Conservation (phyloP, 2,329 filamentous ascomycete genomes). For the Pseudonectria buxi region DNA sequence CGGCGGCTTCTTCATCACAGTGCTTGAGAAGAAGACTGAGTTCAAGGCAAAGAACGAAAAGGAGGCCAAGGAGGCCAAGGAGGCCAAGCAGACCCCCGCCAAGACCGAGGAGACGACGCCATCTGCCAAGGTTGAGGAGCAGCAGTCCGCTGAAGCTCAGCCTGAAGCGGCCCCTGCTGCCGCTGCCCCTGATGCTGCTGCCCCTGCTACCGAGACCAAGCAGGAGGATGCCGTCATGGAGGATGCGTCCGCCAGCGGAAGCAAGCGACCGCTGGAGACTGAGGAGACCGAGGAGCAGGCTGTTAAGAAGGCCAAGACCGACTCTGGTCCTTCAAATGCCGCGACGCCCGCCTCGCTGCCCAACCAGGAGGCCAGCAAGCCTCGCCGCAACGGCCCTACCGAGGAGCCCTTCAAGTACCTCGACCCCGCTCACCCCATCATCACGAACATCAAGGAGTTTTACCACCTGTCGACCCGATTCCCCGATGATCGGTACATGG, state of each 20-base stretch:
- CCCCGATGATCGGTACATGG: conserved; percentile 87
- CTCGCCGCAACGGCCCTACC: conserved; percentile 46
- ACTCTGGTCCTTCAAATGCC: conserved; percentile 10
- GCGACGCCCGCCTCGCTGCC: conserved; percentile 18
- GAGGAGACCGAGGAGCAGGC: conserved; percentile 32
- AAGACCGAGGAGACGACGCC: conserved; percentile 13
- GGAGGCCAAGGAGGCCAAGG: conserved; percentile 44
- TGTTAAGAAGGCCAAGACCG: conserved; percentile 35
- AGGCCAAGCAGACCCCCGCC: conserved; percentile 31
- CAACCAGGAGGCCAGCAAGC: conserved; percentile 25
- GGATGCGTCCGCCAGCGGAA: conserved; percentile 25
- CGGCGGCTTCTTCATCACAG: conserved; percentile 94
- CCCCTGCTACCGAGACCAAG: conserved; percentile 7
- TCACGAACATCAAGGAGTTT: conserved; percentile 72
- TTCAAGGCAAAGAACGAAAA: conserved; percentile 71
- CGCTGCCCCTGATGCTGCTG: conserved; percentile 1
- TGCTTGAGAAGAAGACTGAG: conserved; percentile 84
- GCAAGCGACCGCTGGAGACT: conserved; percentile 30
- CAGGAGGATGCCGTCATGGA: conserved; percentile 25
- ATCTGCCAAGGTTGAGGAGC: conserved; percentile 11
- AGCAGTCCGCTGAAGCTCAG: conserved; percentile 26
- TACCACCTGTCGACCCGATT: conserved; percentile 81
- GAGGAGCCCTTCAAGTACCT: conserved; percentile 97
- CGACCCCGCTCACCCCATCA: conserved; percentile 63
- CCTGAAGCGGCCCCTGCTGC: conserved; percentile 26